Percentiles rank a stretch among this genome's conserved stretches.
These are phyloP conservation scores for Pleurotus citrinopileatus DNA, from an alignment of 768 basidiomycete species.

Conservation along the genomic window DNA sequence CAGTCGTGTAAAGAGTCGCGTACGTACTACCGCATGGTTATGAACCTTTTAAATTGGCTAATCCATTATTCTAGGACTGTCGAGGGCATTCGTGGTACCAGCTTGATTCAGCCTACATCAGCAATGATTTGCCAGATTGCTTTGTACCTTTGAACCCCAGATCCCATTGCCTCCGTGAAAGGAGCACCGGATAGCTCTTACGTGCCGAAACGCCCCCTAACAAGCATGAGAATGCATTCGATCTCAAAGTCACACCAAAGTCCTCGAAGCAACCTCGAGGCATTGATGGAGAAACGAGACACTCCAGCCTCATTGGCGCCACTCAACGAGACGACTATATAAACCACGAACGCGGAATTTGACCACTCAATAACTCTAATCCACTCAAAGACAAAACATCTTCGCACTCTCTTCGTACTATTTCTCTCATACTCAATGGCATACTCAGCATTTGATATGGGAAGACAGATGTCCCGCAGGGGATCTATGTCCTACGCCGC, in stretches of 20 bases:
- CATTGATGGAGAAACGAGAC: slow-evolving; percentile 8
- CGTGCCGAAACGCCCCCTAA: neutral
- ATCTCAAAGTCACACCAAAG: slow-evolving; percentile 9
- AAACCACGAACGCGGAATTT: neutral
- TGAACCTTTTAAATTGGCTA: too few relatives aligned
- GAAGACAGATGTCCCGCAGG: slow-evolving; percentile 15
- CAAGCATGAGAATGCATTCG: slow-evolving; percentile 5
- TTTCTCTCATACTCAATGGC: slow-evolving; percentile 27
- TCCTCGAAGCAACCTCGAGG: slow-evolving; percentile 19
- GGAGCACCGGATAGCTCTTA: slow-evolving; percentile 2
- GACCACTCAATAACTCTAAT: neutral
- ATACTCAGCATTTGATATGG: slow-evolving; percentile 38
- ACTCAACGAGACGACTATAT: slow-evolving; percentile 8
- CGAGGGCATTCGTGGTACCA: too few relatives aligned
- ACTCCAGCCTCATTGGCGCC: slow-evolving; percentile 14
- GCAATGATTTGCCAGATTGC: neutral
- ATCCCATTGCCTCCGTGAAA: slow-evolving; percentile 3
- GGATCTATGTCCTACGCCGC: slow-evolving; percentile 11
- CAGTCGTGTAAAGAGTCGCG: too few relatives aligned
- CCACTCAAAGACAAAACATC: neutral
- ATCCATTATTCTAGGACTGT: too few relatives aligned
- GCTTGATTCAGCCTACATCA: too few relatives aligned
- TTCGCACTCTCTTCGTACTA: neutral
- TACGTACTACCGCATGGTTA: too few relatives aligned
- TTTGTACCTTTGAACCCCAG: slow-evolving; percentile 7